Conservation (phyloP, 768 basidiomycete genomes). For the Mycena rebaudengoi region DNA sequence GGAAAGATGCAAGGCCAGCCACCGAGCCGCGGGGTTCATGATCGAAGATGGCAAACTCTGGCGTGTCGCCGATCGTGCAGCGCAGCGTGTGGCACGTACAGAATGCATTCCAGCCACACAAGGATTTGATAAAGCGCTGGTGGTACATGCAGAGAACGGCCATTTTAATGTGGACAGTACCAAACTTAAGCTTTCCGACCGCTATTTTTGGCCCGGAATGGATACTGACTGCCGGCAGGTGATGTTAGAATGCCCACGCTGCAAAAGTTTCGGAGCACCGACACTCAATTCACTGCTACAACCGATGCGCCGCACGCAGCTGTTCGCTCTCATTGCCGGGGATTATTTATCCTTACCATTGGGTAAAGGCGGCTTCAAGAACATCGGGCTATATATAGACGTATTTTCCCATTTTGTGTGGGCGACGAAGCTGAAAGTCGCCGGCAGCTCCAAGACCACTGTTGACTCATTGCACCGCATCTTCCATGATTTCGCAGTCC, state of each 20-base stretch:
- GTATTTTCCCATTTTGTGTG: constrained; percentile 29
- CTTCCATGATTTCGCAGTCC: constrained; percentile 9
- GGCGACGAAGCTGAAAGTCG: constrained; percentile 27
- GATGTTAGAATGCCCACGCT: constrained; percentile 32
- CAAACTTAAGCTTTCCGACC: constrained; percentile 29
- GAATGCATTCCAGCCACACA: constrained; percentile 15
- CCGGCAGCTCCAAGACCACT: constrained; percentile 4
- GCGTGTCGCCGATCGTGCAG: constrained; percentile 10
- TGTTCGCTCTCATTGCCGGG: constrained; percentile 36
- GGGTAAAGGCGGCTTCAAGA: constrained; percentile 34
- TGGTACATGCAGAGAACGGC: constrained; percentile 19
- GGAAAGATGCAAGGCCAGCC: constrained; percentile 4
- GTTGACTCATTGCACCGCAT: constrained; percentile 24
- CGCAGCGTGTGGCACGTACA: constrained; percentile 1
- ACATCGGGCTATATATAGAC: constrained; percentile 30
- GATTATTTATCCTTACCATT: constrained; percentile 39
- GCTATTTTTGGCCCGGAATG: constrained; percentile 27
- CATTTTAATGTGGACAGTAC: constrained; percentile 35
- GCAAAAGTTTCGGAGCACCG: constrained; percentile 34
- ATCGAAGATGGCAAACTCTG: constrained; percentile 22
- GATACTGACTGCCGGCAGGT: constrained; percentile 29
- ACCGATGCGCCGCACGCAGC: constrained; percentile 36
- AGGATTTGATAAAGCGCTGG: constrained; percentile 14
- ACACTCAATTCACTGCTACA: constrained; percentile 36
- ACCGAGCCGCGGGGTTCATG: constrained; percentile 10